Evolutionary conservation across 345 rosid species (phyloP), one percentile per base, ranked within the genome.

Genomic region (Chamaenerion angustifolium): DNA sequence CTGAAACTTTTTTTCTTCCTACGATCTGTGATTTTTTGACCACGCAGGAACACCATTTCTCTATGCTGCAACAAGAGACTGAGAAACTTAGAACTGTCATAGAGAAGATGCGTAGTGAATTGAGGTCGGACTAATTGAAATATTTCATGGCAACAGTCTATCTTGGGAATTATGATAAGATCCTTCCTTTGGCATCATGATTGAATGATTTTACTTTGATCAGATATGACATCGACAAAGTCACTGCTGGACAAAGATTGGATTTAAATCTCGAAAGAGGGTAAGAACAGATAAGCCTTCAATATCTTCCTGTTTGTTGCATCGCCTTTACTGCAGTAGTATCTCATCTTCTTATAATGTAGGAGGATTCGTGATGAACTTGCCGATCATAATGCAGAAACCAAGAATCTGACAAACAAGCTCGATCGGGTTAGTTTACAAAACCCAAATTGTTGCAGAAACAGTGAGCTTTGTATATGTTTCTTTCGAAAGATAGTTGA

Each of bases 261-360:
- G 94, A 90, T 70, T 70, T 90, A 56, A 90, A 90, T 78, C 96
- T 86, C 50, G 93, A 90, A 74, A 78, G 76, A 62, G 94, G 96
- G 98, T 83, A 51, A 61, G 76, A 49, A 56, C 27, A 15, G 16
- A 7, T 4, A 45, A 15, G 11, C 43, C 10, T 16, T 16, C n/a
- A 7, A 0, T 37, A 48, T 40, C 19, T 48, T 4, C 21, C 13
- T 50, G 40, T 0, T 0, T 18, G 43, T 2, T 42, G 3, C 2
- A 31, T 19, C 43, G 55, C 16, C n/a, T 19, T 37, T 40, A 1
- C 8, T 11, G 15, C 15, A 11, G 14, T 31, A 9, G 7, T 12
- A n/a, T 12, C 42, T 16, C 17, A 6, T 10, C 6, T 16, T 11
- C 19, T 13, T 25, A 9, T 17, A 23, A 44, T 18, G 70, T 74